Evolutionary conservation across 345 rosid species (phyloP).

Genomic region (Populus nigra): DNA sequence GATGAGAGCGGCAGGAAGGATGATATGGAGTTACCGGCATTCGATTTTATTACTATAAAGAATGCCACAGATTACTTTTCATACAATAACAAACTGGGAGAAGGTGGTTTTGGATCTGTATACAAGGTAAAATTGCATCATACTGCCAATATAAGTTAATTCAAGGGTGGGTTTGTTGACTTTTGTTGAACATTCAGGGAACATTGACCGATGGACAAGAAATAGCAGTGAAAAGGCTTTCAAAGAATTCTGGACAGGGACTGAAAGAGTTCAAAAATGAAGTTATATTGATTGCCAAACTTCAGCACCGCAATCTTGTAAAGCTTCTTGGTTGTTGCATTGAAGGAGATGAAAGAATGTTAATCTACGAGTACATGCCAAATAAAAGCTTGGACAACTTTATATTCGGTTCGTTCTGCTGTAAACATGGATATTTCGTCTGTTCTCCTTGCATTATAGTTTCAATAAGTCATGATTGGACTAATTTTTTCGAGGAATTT

Average conservation of each 20-base stretch:
- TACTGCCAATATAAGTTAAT: background rate
- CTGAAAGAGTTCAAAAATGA: slow-evolving; percentile 46
- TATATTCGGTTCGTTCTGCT: slow-evolving; percentile 29
- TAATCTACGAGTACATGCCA: slow-evolving; percentile 33
- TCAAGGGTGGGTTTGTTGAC: background rate
- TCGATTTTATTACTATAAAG: background rate
- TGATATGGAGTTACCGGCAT: background rate
- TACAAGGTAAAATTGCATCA: slow-evolving; percentile 1
- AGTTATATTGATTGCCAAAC: slow-evolving; percentile 41
- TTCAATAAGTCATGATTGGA: background rate
- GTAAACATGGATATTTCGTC: background rate
- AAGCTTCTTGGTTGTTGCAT: slow-evolving; percentile 38
- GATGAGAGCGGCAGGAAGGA: background rate
- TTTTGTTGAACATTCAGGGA: slow-evolving; percentile 28
- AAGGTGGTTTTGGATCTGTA: slow-evolving; percentile 11
- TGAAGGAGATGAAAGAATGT: slow-evolving; percentile 27
- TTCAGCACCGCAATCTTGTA: slow-evolving; percentile 52
- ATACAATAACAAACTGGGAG: slow-evolving; percentile 3
- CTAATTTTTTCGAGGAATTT: background rate
- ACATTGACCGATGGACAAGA: slow-evolving; percentile 36
- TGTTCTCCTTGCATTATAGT: background rate
- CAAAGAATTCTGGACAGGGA: slow-evolving; percentile 45
- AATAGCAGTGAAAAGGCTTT: slow-evolving; percentile 54
- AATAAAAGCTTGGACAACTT: slow-evolving; percentile 38
- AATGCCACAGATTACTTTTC: slow-evolving; percentile 4